phyloP scores from a whole-genome alignment of 2,329 filamentous ascomycete genomes.

The Neopestalotiopsis clavispora region DNA sequence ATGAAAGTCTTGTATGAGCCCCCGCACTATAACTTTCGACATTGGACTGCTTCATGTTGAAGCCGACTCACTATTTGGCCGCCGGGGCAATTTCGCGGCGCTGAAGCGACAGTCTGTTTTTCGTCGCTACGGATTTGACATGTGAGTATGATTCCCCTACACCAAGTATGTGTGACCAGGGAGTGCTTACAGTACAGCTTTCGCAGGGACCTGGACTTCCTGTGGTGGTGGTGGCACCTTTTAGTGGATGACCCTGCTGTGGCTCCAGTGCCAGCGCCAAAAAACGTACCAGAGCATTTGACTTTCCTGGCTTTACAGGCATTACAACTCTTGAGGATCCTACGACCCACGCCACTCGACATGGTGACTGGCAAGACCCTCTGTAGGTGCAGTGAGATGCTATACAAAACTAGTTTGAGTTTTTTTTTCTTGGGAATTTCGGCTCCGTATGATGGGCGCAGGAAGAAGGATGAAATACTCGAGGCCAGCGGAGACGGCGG shows the following conservation, averaged over 20 bases:
- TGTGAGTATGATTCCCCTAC: neutral
- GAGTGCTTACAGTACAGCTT: constrained; percentile 1
- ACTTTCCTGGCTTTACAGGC: constrained; percentile 46
- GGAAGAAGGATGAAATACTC: neutral
- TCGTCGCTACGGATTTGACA: constrained; percentile 17
- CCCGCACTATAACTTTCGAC: neutral
- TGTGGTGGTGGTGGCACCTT: neutral
- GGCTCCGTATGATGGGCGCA: neutral
- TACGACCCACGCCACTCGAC: constrained; percentile 12
- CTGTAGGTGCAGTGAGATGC: neutral
- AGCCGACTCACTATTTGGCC: constrained; percentile 27
- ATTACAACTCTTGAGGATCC: constrained; percentile 40
- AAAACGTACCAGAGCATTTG: constrained; percentile 40
- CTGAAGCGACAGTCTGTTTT: constrained; percentile 21
- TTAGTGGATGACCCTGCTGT: neutral
- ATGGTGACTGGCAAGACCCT: neutral
- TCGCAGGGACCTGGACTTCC: neutral
- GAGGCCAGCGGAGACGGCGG: neutral
- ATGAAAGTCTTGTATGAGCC: neutral
- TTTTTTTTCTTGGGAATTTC: neutral
- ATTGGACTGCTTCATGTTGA: neutral
- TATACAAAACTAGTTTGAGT: neutral
- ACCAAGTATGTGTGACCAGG: neutral
- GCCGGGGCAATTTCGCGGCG: constrained; percentile 24
- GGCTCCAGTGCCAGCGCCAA: no score